Evolutionary conservation across 257 asterid genomes (phyloP), one percentile per base, ranked within the genome.

Genomic region (Eustoma russellianum): DNA sequence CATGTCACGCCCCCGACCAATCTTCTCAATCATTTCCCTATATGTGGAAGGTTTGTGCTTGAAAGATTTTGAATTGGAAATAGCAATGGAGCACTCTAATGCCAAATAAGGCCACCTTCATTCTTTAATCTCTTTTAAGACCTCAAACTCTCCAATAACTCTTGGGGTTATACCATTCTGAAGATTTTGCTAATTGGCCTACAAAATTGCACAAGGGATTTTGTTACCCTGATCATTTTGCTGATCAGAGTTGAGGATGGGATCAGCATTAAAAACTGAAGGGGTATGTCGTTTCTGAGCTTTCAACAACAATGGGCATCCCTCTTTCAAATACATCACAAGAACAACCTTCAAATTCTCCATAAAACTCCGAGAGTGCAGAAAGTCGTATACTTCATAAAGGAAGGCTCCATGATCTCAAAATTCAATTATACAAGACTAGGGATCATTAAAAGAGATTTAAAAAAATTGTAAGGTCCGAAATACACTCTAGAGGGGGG

Each of bases 1-100:
- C 68, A 82, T 73, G 40, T 82, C 83, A 9, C 77, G 77, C 28
- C 60, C 41, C n/a, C 46, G 49, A 41, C 95, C 92, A 0, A 90
- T 87, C 56, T 78, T 82, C 50, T 82, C 82, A 15, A 86, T 75
- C 98, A 90, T 86, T 65, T 55, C 18, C 46, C 69, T 68, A 68
- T 90, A 90, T 13, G 96, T 83, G 38, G 44, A 66, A 46, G 71
- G 77, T 7, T 96, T 86, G 70, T 86, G 98, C 73, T 78, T 82
- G 73, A 86, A 86, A 50, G 75, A 71, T 10, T 59, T 63, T 13
- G 85, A 80, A 77, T 82, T 72, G 41, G 87, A 65, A 43, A 83
- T 65, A 41, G 67, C 68, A 66, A 74, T 86, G 63, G 86, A 90
- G 64, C 76, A 83, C 52, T 83, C 86, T 57, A 83, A 66, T 24